phyloP scores from a whole-genome alignment of 2,329 filamentous ascomycete species.

The Claviceps arundinis region DNA sequence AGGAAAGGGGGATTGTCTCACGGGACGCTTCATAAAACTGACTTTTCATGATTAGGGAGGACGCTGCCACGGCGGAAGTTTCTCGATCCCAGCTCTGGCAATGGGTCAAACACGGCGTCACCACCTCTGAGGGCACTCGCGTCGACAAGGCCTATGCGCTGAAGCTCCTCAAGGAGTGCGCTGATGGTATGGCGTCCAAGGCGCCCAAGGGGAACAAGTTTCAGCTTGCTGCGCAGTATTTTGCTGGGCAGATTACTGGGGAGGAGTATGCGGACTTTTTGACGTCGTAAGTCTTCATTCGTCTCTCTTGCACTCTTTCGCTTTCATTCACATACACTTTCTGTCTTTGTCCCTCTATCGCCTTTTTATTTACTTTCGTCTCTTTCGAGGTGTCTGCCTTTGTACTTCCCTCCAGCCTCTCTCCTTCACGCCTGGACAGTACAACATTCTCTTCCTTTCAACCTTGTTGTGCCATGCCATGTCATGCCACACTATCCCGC shows the following conservation, averaged over 20 bases:
- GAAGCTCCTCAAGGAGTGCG: conserved; percentile 73
- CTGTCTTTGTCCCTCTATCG: too few species aligned
- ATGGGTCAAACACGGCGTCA: conserved; percentile 64
- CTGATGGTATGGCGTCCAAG: conserved; percentile 59
- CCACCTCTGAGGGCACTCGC: conserved; percentile 76
- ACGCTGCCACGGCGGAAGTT: conserved; percentile 93
- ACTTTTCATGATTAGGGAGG: conserved; percentile 43
- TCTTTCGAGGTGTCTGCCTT: not conserved
- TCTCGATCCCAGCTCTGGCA: conserved; percentile 93
- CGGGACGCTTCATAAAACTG: too few species aligned
- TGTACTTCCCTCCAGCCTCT: too few species aligned
- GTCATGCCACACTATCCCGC: too few species aligned
- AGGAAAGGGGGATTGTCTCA: too few species aligned
- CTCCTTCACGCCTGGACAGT: too few species aligned
- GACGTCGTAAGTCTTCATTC: conserved; percentile 48
- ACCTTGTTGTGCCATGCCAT: not conserved
- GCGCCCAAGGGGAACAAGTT: conserved; percentile 84
- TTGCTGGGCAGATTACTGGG: conserved; percentile 81
- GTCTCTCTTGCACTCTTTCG: not conserved
- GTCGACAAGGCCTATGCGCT: conserved; percentile 88
- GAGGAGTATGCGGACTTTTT: conserved; percentile 97
- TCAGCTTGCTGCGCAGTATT: conserved; percentile 82
- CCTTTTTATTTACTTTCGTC: too few species aligned
- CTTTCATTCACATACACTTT: not conserved
- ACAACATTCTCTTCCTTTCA: not conserved